Conservation (phyloP, 164 flowering plant genomes). For the Warburgia ugandensis region DNA sequence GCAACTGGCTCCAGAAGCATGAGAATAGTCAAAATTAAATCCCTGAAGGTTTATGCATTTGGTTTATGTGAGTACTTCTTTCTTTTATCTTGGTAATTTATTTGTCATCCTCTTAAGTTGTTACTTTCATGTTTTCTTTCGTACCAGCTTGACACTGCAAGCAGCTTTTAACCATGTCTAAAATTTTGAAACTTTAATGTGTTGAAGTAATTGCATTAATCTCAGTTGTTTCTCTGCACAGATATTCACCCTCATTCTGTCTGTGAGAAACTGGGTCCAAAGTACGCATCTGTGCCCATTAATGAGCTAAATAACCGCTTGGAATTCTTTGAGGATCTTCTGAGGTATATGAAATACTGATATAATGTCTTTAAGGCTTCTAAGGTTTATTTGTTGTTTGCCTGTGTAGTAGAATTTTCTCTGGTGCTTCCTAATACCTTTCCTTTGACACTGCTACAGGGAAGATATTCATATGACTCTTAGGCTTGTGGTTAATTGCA, state of each 20-base stretch:
- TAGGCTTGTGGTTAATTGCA: constrained; percentile 89
- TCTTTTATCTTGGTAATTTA: neutral
- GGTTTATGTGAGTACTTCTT: constrained; percentile 72
- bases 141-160: neutral
- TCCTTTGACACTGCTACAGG: constrained; percentile 42
- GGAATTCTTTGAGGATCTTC: constrained; percentile 81
- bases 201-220: neutral
- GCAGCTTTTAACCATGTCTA: neutral
- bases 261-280: constrained; percentile 74
- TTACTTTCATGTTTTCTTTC: constrained; percentile 1
- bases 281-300: constrained; percentile 63
- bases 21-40: constrained; percentile 67
- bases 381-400: neutral
- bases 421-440: neutral
- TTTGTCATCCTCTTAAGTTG: neutral
- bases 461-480: constrained; percentile 87
- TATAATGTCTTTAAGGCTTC: neutral
- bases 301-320: constrained; percentile 45
- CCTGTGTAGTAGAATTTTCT: neutral
- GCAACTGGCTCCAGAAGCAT: constrained; percentile 86
- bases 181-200: neutral
- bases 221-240: constrained; percentile 13
- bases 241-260: constrained; percentile 79
- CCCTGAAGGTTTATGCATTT: constrained; percentile 85
- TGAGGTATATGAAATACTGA: constrained; percentile 64